Percentiles rank a stretch among this genome's conserved stretches.
Evolutionary conservation across 257 asterid genomes (phyloP).

Genomic region (Solanum phureja): DNA sequence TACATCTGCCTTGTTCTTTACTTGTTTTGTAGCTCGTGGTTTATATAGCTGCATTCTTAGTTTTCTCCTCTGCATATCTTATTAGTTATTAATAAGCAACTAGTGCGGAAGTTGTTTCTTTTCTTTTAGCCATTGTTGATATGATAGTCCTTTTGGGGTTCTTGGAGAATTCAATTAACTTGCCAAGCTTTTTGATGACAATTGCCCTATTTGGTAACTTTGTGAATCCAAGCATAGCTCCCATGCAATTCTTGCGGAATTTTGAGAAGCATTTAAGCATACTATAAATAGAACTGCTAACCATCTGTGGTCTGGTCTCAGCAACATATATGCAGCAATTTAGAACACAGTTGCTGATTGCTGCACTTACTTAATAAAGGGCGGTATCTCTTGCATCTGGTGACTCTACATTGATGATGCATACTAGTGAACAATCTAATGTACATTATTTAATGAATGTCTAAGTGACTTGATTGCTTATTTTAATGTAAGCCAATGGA

Average conservation of each 20-base stretch:
- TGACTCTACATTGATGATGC: neutral
- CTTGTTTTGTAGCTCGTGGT: neutral
- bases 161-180: neutral
- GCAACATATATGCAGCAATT: neutral
- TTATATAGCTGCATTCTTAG: neutral
- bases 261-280: neutral
- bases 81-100: neutral
- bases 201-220: neutral
- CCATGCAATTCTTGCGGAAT: neutral
- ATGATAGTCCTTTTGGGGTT: neutral
- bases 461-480: neutral
- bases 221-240: neutral
- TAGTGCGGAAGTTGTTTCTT: neutral
- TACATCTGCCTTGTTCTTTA: conserved; percentile 10
- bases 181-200: neutral
- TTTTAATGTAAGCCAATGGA: neutral
- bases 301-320: neutral
- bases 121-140: neutral
- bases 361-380: neutral
- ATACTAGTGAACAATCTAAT: neutral
- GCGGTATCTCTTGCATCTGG: neutral
- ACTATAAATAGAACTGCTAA: neutral
- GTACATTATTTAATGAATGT: neutral
- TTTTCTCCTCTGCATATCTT: neutral
- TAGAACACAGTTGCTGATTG: neutral